A percentile compares a stretch with the other conserved stretches of the same genome.
Conservation (phyloP, 805 yeast genomes). For the Schwanniomyces polymorphus region DNA sequence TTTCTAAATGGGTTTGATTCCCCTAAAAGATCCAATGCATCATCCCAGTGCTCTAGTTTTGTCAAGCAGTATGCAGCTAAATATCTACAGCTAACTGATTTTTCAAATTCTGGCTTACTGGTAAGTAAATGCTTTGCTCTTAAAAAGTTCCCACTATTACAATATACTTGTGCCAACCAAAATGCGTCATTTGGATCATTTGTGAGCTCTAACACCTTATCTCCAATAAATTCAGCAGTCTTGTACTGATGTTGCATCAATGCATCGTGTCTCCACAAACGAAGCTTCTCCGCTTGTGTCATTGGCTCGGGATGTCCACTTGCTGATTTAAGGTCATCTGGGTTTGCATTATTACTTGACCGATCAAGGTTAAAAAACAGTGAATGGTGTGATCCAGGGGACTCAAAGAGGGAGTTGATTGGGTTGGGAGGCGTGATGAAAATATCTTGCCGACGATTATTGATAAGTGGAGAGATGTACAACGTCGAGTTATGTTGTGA, state of each 20-base stretch:
- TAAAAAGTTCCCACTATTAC: slow-evolving; percentile 69
- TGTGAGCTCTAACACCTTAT: slow-evolving; percentile 81
- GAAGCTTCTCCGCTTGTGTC: slow-evolving; percentile 79
- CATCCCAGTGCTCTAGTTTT: slow-evolving; percentile 78
- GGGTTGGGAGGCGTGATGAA: slow-evolving; percentile 52
- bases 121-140: slow-evolving; percentile 74
- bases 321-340: slow-evolving; percentile 5
- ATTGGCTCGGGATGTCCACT: slow-evolving; percentile 37
- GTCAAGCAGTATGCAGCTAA: slow-evolving; percentile 73
- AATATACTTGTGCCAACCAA: slow-evolving; percentile 92
- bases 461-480: slow-evolving; percentile 68
- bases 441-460: slow-evolving; percentile 39
- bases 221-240: slow-evolving; percentile 90
- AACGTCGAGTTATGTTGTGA: slow-evolving; percentile 73
- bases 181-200: slow-evolving; percentile 91
- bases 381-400: slow-evolving; percentile 40
- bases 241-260: slow-evolving; percentile 85
- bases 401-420: slow-evolving; percentile 39
- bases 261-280: slow-evolving; percentile 94
- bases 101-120: slow-evolving; percentile 51
- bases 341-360: slow-evolving; percentile 6
- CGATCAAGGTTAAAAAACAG: slow-evolving; percentile 37
- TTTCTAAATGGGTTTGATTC: slow-evolving; percentile 72
- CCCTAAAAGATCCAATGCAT: slow-evolving; percentile 83
- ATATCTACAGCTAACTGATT: slow-evolving; percentile 75